Percentiles rank a stretch among this genome's conserved stretches.
These are phyloP conservation scores for Boletus vermiculosoides DNA, from an alignment of 768 basidiomycete species.

Conservation along the genomic window DNA sequence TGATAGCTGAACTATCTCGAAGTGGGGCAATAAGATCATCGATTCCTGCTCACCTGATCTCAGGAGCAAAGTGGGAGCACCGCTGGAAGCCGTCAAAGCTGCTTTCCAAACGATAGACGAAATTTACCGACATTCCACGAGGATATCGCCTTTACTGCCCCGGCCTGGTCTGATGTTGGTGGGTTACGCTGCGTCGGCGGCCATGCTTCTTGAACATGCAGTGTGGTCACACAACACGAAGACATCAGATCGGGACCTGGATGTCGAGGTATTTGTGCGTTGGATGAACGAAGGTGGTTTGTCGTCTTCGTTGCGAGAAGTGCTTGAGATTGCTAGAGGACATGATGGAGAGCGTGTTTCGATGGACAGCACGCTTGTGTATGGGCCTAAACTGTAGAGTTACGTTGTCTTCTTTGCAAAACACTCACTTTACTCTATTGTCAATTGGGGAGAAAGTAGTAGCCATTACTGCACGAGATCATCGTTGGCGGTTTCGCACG, in stretches of 20 bases:
- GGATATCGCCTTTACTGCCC: slow-evolving; percentile 46
- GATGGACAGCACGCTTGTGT: slow-evolving; percentile 18
- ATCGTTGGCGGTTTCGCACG: too few relatives aligned
- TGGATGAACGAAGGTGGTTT: slow-evolving; percentile 47
- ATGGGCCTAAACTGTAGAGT: slow-evolving; percentile 22
- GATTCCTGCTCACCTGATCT: slow-evolving; percentile 41
- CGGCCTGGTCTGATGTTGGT: slow-evolving; percentile 60
- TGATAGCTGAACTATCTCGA: neutral
- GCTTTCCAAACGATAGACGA: slow-evolving; percentile 41
- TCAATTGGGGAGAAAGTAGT: neutral
- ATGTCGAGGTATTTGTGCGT: slow-evolving; percentile 51
- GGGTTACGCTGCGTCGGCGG: slow-evolving; percentile 51
- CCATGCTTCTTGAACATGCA: slow-evolving; percentile 68
- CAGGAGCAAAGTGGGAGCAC: slow-evolving; percentile 23
- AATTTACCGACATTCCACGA: slow-evolving; percentile 38
- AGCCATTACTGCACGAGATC: neutral
- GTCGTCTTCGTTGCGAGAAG: slow-evolving; percentile 28
- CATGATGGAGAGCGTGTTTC: slow-evolving; percentile 2
- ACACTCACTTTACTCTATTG: slow-evolving; percentile 37
- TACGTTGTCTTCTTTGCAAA: slow-evolving; percentile 13
- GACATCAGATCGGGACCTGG: slow-evolving; percentile 36
- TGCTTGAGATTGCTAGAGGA: slow-evolving; percentile 6
- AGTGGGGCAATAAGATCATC: slow-evolving; percentile 56
- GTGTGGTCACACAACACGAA: slow-evolving; percentile 48
- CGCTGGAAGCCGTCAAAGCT: slow-evolving; percentile 36